Base-by-base conservation (phyloP, 192 early-diverging fungal genomes). In the Coemansia sp. region DNA sequence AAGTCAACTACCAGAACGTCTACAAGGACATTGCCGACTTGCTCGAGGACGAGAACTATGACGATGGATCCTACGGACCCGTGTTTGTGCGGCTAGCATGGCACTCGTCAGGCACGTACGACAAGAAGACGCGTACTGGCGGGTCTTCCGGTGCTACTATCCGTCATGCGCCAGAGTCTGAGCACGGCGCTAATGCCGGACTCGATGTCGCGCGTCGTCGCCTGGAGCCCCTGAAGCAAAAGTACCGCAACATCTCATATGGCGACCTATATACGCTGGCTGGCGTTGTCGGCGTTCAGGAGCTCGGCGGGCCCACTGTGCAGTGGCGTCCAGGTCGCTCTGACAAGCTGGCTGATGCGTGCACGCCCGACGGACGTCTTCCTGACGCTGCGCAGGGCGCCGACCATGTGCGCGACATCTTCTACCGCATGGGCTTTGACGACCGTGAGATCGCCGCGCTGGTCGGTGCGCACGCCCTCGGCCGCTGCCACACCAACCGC, bases 361-460 rank as follows among this genome's bases (percentile, higher is more conserved):
- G 82, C 72, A 84, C 89, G 2, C 90, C 91, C 47, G 91, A 94
- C 75, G 92, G 91, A 33, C 88, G 91, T 63, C 87, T 94, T 39
- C 92, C 92, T 58, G 92, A 94, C 52, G 92, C 89, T 33, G 42
- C 86, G 21, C 73, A 89, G 69, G 88, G 87, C 58, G 74, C 86
- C 16, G 68, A 86, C 68, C 92, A 94, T 76, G 73, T 91, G 46
- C 88, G 91, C 38, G 87, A 92, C 38, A 82, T 94, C 69, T 94
- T 94, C 72, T 92, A 92, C 83, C 86, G 91, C 50, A 93, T 93
- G 92, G 91, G 87, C 23, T 91, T 91, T 74, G 85, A 84, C 69
- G 88, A 90, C 73, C 88, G 87, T 62, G 95, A 95, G 69, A 96
- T 96, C 73, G 90, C 91, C 28, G 93, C 93, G 4, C 80, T 95